Evolutionary conservation across 2,329 filamentous ascomycete genomes (phyloP), one percentile per base, ranked within the genome.

Genomic region (Venturia pyrina): DNA sequence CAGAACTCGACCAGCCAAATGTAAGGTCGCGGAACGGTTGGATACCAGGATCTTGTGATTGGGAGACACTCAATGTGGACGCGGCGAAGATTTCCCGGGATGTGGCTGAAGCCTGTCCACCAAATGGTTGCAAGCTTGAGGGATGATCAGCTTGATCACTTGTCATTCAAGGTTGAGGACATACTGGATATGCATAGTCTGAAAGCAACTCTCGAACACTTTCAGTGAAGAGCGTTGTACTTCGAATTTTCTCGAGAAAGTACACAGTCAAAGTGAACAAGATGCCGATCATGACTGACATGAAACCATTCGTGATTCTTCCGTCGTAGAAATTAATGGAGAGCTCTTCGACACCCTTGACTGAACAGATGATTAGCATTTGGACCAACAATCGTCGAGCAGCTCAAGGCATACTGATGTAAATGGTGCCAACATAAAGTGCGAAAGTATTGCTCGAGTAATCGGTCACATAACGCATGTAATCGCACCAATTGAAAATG

Each of bases 401-500:
- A 88, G 66, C 88, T 82, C 37, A 40, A 40, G 37, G 91, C 77
- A 96, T 96, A 73, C 96, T 91, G 24, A 96, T 82, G 74, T 96
- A 96, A 75, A 96, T 93, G 73, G 90, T 92, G 66, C 91, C 91
- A 61, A 96, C 91, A 74, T 96, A 96, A 78, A 96, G 96, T 63
- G 91, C 92, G 70, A 96, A 96, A 72, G 93, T 95, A 75, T 96
- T 92, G 77, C 92, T 96, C 32, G 91, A 91, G 74, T 96, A 96
- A 17, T 91, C 85, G 0, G 92, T 96, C 28, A 96, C 91, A 75
- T 93, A 96, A 72, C 87, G 88, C n/a, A 96, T 81, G 72, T 84
- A 89, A 76, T 96, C 95, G 80, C 92, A 96, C 1, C 90, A 87
- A 74, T 96, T 96, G 13, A 89, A 90, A 66, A 91, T 80, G 62